These are phyloP conservation scores for Wickerhamiella australiensis DNA, from an alignment of 805 yeast species.

Conservation along the genomic window DNA sequence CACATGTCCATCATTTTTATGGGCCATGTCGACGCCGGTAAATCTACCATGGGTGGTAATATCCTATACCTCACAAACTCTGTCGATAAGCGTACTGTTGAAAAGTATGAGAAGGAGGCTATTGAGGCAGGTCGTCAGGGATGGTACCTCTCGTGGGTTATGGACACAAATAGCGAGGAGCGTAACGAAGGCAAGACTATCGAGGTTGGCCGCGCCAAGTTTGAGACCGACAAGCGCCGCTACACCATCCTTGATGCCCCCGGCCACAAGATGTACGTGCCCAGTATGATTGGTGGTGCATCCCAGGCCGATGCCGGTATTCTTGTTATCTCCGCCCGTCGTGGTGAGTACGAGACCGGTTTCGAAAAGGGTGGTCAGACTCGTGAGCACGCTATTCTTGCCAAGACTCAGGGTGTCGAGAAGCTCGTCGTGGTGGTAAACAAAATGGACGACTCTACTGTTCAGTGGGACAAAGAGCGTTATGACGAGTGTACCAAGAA, in stretches of 20 bases:
- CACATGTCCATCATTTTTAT: constrained; percentile 93
- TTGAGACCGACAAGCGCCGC: constrained; percentile 95
- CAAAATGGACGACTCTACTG: constrained; percentile 99
- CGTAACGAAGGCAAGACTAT: constrained; percentile 98
- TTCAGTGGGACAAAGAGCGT: constrained; percentile 88
- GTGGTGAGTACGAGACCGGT: constrained; percentile 99
- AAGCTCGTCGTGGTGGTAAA: constrained; percentile 85
- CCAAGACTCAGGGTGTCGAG: constrained; percentile 97
- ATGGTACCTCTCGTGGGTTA: constrained; percentile 98
- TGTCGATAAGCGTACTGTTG: constrained; percentile 97
- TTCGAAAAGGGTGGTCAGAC: constrained; percentile 99
- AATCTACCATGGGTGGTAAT: constrained; percentile 99
- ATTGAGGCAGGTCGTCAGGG: constrained; percentile 99
- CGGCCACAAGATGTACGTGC: constrained; percentile 97
- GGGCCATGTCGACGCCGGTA: constrained; percentile 99
- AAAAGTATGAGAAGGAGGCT: constrained; percentile 95
- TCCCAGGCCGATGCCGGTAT: constrained; percentile 99
- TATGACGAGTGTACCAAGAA: constrained; percentile 89
- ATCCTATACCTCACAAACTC: constrained; percentile 86
- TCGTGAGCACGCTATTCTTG: constrained; percentile 92
- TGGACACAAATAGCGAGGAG: constrained; percentile 99
- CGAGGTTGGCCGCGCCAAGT: constrained; percentile 95
- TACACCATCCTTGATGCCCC: constrained; percentile 98
- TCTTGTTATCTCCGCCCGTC: constrained; percentile 92
- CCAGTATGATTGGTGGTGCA: constrained; percentile 99